These are phyloP conservation scores for Bisporella sp. DNA, from an alignment of 2,329 filamentous ascomycete genomes.

Conservation along the genomic window DNA sequence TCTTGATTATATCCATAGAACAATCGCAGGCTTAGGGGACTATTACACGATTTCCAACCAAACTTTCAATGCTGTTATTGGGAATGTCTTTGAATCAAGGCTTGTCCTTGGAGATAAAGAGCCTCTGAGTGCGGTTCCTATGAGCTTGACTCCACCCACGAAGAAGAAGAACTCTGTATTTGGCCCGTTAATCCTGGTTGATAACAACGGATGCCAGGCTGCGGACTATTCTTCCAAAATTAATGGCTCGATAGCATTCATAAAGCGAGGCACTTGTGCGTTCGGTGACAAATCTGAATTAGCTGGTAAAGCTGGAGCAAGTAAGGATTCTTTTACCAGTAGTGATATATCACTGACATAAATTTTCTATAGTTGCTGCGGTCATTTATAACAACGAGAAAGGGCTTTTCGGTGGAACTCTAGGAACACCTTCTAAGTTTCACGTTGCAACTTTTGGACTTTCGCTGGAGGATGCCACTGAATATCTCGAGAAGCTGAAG, in stretches of 20 bases:
- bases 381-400: conserved; percentile 53
- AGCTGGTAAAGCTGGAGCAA: conserved; percentile 62
- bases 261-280: conserved; percentile 61
- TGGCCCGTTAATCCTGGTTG: conserved; percentile 52
- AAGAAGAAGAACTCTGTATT: conserved; percentile 50
- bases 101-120: conserved; percentile 48
- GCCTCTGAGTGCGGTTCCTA: conserved; percentile 43
- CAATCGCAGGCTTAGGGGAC: conserved; percentile 45
- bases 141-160: conserved; percentile 63
- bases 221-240: conserved; percentile 56
- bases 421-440: conserved; percentile 51
- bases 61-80: conserved; percentile 54
- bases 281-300: conserved; percentile 66
- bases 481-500: conserved; percentile 47
- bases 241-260: conserved; percentile 60
- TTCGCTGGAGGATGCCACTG: conserved; percentile 49
- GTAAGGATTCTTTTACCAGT: no score
- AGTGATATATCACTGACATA: no score
- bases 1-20: conserved; percentile 52
- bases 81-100: conserved; percentile 50
- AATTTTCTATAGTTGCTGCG: conserved; percentile 41
- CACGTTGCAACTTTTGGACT: conserved; percentile 66
- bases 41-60: conserved; percentile 61
- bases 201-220: conserved; percentile 55
- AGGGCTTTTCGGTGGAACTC: conserved; percentile 58